Base-by-base conservation (phyloP, 768 basidiomycete species). In the Mycena vitilis region DNA sequence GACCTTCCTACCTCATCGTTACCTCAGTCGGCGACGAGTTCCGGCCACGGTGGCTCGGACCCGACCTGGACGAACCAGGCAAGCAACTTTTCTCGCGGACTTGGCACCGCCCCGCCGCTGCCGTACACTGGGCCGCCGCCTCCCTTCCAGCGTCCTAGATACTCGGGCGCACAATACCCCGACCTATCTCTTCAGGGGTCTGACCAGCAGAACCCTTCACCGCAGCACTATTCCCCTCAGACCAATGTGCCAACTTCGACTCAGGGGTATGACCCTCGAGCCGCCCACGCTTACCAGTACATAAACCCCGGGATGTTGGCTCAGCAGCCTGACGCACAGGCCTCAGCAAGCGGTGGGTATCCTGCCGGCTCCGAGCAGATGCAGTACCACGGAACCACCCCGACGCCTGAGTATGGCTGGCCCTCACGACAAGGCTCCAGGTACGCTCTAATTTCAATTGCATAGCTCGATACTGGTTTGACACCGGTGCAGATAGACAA, bases 101-200 rank as follows among this genome's bases (percentile, higher is more conserved):
- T 1, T 1, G 52, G 62, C 7, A 20, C n/a, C 6, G 40, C 62
- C 2, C 62, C 53, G 0, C 62, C 52, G 4, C 22, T 63, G 1
- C 62, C 62, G 3, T 63, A 63, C 53, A 63, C 62, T 1, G 44
- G 30, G 5, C 53, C 62, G 13, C 62, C 62, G 10, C 53, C 62
- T 0, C 30, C 5, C 1, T 20, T 54, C 34, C 20, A 34, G 4
- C 53, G 44, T 36, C 62, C 62, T 1, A 53, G 62, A 6, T 63
- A 55, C 37, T 55, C 62, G 1, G 53, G 53, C 9, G 3, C 34
- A n/a, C 30, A 25, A 23, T 55, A 54, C 6, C 54, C 62, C 3
- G 62, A 63, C n/a, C 34, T 56, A 12, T 59, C 58, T 20, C 37
- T 56, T 5, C 34, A 38, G 12, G 36, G n/a, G 22, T 40, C 54